These are phyloP conservation scores for Paramecium octaurelia DNA, from an alignment of 73 alveolate species.

Conservation along the genomic window DNA sequence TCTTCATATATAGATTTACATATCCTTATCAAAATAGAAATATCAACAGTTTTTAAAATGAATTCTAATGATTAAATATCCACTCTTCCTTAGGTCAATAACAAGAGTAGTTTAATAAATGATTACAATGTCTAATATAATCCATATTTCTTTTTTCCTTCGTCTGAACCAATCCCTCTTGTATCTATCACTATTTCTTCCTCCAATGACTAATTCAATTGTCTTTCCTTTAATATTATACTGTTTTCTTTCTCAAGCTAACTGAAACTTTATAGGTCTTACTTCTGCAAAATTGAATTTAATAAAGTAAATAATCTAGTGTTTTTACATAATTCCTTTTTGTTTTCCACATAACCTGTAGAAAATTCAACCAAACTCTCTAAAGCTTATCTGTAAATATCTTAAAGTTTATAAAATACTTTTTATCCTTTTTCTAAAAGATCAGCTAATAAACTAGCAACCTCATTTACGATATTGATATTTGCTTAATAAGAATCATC, in stretches of 20 bases:
- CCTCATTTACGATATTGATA: conserved; percentile 36
- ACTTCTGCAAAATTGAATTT: background rate
- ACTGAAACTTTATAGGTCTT: background rate
- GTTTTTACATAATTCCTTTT: conserved; percentile 6
- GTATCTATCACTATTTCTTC: background rate
- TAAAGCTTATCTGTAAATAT: background rate
- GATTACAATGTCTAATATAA: background rate
- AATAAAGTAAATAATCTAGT: conserved; percentile 14
- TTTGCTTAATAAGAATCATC: conserved; percentile 31
- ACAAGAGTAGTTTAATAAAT: background rate
- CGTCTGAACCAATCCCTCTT: background rate
- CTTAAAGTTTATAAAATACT: background rate
- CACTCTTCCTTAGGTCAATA: background rate
- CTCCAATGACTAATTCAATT: background rate
- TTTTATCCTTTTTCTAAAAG: background rate
- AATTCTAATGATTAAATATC: background rate
- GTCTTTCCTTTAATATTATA: background rate
- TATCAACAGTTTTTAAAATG: background rate
- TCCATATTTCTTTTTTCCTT: background rate
- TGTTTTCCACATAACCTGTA: conserved; percentile 4
- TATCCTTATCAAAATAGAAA: background rate
- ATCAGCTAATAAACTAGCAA: background rate
- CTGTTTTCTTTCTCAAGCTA: background rate
- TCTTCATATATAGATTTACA: background rate
- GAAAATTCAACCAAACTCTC: conserved; percentile 38